Percentiles rank a stretch among this genome's conserved stretches.
These are phyloP conservation scores for Sarcodon sp. DNA, from an alignment of 768 basidiomycete species.

Conservation along the genomic window DNA sequence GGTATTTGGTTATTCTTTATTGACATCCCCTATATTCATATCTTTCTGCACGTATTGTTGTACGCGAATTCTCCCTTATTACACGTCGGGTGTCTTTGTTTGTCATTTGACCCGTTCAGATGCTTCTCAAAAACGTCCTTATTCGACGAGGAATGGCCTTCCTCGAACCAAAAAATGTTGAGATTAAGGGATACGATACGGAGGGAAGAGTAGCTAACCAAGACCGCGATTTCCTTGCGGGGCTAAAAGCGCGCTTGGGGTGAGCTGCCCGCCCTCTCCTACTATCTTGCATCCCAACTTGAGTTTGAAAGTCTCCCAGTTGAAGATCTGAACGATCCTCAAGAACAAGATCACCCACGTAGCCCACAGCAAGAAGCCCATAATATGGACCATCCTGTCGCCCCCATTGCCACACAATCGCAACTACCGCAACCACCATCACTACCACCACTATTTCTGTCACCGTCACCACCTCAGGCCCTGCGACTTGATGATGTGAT, in stretches of 20 bases:
- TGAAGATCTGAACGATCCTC: not conserved
- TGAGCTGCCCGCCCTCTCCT: conserved; percentile 18
- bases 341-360: not conserved
- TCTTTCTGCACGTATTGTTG: not conserved
- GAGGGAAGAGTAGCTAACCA: conserved; percentile 53
- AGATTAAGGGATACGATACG: conserved; percentile 44
- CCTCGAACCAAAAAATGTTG: conserved; percentile 58
- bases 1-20: conserved; percentile 24
- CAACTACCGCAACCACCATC: not conserved
- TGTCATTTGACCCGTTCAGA: conserved; percentile 32
- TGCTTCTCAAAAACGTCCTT: conserved; percentile 55
- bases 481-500: not conserved
- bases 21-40: not conserved
- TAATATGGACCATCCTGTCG: conserved; percentile 2
- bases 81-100: not conserved
- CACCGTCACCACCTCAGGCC: not conserved
- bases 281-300: not conserved
- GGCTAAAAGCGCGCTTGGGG: conserved; percentile 58
- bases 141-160: conserved; percentile 64
- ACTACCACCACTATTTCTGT: not conserved
- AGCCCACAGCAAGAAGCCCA: not conserved
- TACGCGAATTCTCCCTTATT: not conserved
- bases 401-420: not conserved
- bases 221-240: conserved; percentile 43
- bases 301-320: not conserved